Evolutionary conservation across 2,329 filamentous ascomycete genomes (phyloP), one percentile per base, ranked within the genome.

Genomic region (Xylariaceae sp.): DNA sequence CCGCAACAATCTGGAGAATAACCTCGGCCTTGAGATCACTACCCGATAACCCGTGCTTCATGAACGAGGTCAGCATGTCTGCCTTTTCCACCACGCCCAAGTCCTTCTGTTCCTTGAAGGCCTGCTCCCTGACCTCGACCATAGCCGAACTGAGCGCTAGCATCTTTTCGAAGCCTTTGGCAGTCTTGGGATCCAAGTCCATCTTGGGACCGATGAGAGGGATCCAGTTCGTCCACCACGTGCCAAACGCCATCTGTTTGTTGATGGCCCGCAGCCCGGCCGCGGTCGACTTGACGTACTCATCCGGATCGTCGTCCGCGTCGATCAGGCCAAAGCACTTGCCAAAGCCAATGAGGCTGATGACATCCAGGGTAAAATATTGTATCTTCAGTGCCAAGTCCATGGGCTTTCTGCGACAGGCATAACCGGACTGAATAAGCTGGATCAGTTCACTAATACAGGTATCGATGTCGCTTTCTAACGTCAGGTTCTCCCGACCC

Each of bases 341-440:
- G n/a, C 81, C 81, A 16, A 83, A 75, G 0, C 79, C 78, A 16
- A 85, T 69, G 20, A 74, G 71, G 43, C 75, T 79, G 56, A 85
- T 81, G 7, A 82, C 78, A 59, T 85, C 82, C 1, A 84, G 69
- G 0, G 80, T 80, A 53, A 84, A 79, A 66, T 74, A 82, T 18
- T 81, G 77, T 0, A 78, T 67, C 52, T 79, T 79, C 16, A 70
- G 65, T 7, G 76, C 78, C 7, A 83, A 65, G 54, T 84, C 79
- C 65, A 83, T 73, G 0, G 69, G 73, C 5, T 64, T 60, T 9
- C 69, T 59, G 3, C 9, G 32, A 16, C 7, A 3, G 0, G 56
- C 54, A 51, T 83, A 84, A 42, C 77, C 77, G 2, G 59, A 61
- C 21, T 71, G 70, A 21, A 84, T 71, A 2, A 84, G 73, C 1